A percentile compares a stretch with the other conserved stretches of the same genome.
phyloP scores from a whole-genome alignment of 2,329 filamentous ascomycete species.

The Blastomyces gilchristii region DNA sequence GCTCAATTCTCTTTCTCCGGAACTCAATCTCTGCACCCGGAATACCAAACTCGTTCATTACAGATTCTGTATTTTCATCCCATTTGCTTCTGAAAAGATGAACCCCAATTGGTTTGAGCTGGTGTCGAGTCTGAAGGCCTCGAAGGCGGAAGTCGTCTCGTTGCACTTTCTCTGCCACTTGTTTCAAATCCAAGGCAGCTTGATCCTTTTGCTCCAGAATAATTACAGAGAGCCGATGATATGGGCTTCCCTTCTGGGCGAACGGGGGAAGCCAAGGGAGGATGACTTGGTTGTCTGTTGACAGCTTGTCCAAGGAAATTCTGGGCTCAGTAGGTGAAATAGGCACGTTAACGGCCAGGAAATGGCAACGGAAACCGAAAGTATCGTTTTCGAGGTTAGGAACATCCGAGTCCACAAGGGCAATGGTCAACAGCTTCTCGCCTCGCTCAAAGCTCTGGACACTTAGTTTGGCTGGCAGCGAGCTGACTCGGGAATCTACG shows the following conservation, averaged over 20 bases:
- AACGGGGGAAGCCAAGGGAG: constrained; percentile 76
- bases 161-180: constrained; percentile 41
- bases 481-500: constrained; percentile 63
- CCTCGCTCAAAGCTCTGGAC: constrained; percentile 79
- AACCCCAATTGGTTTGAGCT: constrained; percentile 64
- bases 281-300: constrained; percentile 55
- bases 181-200: constrained; percentile 47
- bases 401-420: constrained; percentile 82
- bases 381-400: constrained; percentile 64
- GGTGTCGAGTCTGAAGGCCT: constrained; percentile 60
- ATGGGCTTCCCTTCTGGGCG: constrained; percentile 79
- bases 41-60: constrained; percentile 72
- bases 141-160: constrained; percentile 66
- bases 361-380: constrained; percentile 78
- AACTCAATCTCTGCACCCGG: constrained; percentile 74
- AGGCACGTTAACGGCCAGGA: constrained; percentile 65
- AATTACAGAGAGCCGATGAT: constrained; percentile 79
- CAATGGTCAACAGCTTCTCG: constrained; percentile 70
- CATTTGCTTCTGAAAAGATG: constrained; percentile 80
- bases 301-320: constrained; percentile 55
- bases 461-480: constrained; percentile 61
- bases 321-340: constrained; percentile 51
- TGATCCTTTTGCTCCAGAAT: constrained; percentile 67
- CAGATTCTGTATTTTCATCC: constrained; percentile 76
- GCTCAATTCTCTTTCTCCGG: constrained; percentile 65